phyloP scores from a whole-genome alignment of 176 grass and related monocot species.

The Avena atlantica region DNA sequence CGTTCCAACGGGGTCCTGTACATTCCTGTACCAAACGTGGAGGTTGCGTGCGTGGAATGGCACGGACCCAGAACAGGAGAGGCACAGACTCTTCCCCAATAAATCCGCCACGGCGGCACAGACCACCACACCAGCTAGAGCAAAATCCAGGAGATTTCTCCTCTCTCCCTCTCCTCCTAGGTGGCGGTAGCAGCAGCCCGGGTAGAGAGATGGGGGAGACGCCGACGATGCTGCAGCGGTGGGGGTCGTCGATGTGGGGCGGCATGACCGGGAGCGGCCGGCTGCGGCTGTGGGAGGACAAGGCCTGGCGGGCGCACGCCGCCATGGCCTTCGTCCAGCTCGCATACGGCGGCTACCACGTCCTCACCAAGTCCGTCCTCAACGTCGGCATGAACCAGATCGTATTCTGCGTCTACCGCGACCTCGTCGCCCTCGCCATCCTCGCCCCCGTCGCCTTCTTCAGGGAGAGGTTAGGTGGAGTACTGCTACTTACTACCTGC shows the following conservation, averaged over 20 bases:
- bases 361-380: conserved; percentile 98
- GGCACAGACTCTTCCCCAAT: neutral
- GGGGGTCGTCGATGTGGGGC: conserved; percentile 67
- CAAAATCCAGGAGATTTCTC: neutral
- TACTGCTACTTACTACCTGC: no score
- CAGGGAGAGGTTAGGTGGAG: conserved; percentile 47
- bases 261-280: conserved; percentile 37
- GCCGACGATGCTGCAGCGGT: conserved; percentile 69
- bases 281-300: conserved; percentile 53
- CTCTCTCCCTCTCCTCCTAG: neutral
- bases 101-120: neutral
- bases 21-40: neutral
- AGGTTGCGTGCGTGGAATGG: neutral
- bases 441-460: conserved; percentile 79
- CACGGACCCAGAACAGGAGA: no score
- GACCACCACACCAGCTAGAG: neutral
- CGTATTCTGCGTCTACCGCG: conserved; percentile 97
- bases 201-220: neutral
- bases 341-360: conserved; percentile 91
- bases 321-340: conserved; percentile 84
- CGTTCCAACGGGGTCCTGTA: no score
- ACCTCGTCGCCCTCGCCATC: conserved; percentile 77
- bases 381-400: conserved; percentile 98
- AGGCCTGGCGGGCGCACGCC: conserved; percentile 80
- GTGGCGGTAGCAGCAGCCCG: neutral